phyloP scores from a whole-genome alignment of 805 yeast species.

The Nakazawaea laoshanensis region DNA sequence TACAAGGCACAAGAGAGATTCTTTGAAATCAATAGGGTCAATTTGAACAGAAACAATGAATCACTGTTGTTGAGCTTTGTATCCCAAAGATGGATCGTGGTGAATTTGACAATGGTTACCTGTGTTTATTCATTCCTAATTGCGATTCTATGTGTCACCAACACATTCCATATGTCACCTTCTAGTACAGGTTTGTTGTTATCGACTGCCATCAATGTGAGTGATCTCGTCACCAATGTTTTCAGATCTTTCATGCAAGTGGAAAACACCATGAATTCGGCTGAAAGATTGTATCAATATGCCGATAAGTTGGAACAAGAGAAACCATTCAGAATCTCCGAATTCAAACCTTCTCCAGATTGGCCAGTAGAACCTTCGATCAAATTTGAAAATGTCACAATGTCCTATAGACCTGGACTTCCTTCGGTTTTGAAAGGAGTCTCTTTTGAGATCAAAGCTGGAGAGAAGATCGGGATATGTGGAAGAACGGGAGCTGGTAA shows the following conservation, averaged over 20 bases:
- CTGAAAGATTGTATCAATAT: slow-evolving; percentile 61
- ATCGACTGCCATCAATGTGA: slow-evolving; percentile 46
- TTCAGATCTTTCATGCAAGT: slow-evolving; percentile 59
- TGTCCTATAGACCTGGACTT: slow-evolving; percentile 52
- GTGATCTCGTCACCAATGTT: slow-evolving; percentile 48
- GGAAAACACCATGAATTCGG: slow-evolving; percentile 72
- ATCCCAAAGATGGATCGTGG: slow-evolving; percentile 64
- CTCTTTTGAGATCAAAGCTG: slow-evolving; percentile 33
- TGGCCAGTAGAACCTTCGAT: slow-evolving; percentile 47
- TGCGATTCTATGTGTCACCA: slow-evolving; percentile 47
- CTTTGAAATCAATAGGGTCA: slow-evolving; percentile 30
- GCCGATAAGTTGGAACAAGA: slow-evolving; percentile 59
- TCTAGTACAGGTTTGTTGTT: slow-evolving; percentile 64
- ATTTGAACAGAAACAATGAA: slow-evolving; percentile 59
- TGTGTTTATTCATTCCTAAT: slow-evolving; percentile 41
- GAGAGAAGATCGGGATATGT: slow-evolving; percentile 75
- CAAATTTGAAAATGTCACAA: slow-evolving; percentile 35
- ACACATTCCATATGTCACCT: slow-evolving; percentile 50
- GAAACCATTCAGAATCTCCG: slow-evolving; percentile 42
- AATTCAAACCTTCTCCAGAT: slow-evolving; percentile 25
- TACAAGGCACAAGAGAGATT: slow-evolving; percentile 41
- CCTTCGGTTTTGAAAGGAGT: slow-evolving; percentile 49
- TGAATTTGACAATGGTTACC: slow-evolving; percentile 50
- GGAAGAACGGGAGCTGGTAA: slow-evolving; percentile 91
- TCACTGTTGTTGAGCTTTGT: slow-evolving; percentile 56